phyloP scores from a whole-genome alignment of 2,329 filamentous ascomycete species.

The Eutypella sp. region DNA sequence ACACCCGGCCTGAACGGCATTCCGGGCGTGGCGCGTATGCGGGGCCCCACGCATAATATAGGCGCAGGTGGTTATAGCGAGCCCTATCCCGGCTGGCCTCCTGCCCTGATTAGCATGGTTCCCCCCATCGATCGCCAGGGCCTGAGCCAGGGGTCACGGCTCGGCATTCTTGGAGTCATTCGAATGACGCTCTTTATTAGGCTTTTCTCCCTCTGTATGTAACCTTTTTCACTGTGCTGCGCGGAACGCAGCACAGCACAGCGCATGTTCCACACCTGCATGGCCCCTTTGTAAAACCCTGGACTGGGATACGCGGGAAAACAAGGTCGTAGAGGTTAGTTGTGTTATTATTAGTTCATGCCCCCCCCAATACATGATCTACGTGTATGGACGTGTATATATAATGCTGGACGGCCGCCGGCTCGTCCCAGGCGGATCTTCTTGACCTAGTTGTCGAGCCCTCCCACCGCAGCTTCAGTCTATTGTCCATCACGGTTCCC shows the following conservation, averaged over 20 bases:
- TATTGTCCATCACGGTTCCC: neutral
- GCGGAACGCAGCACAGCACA: no score
- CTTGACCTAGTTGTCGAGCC: neutral
- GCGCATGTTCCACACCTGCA: no score
- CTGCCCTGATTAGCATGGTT: conserved; percentile 8
- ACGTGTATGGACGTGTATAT: conserved; percentile 3
- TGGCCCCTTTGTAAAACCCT: no score
- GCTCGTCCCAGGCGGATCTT: neutral
- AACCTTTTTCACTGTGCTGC: no score
- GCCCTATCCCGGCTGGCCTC: conserved; percentile 6
- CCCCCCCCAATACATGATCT: no score
- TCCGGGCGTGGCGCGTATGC: no score
- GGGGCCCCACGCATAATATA: no score
- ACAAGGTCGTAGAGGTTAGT: no score
- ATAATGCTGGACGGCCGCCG: neutral
- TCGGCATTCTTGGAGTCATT: neutral
- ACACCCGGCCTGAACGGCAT: conserved; percentile 1
- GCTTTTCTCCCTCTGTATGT: no score
- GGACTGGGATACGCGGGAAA: no score
- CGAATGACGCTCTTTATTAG: no score
- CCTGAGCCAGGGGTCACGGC: neutral
- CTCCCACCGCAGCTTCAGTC: neutral
- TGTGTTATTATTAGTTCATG: no score
- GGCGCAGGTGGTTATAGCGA: conserved; percentile 4
- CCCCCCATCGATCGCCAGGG: conserved; percentile 1